Evolutionary conservation across 2,329 filamentous ascomycete genomes (phyloP).

Genomic region (Botryotinia calthae): DNA sequence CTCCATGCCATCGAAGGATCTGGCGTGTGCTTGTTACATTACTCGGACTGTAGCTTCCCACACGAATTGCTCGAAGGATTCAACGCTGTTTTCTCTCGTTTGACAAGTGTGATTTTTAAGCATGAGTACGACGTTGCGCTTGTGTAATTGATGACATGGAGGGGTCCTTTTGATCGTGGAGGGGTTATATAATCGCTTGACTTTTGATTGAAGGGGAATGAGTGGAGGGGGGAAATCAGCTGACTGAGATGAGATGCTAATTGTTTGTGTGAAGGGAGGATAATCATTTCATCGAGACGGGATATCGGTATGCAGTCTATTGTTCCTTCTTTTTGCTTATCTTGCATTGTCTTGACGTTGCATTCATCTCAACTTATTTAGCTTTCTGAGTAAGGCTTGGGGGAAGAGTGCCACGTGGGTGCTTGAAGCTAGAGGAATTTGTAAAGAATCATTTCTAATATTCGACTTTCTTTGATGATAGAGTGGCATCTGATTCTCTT

Average conservation of each 20-base stretch:
- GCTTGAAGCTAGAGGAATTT: constrained; percentile 14
- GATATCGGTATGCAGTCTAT: constrained; percentile 33
- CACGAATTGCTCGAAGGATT: not conserved
- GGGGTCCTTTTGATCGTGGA: not conserved
- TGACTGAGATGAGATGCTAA: constrained; percentile 9
- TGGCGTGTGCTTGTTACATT: not conserved
- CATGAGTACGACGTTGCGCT: not conserved
- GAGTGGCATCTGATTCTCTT: constrained; percentile 33
- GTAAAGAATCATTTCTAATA: constrained; percentile 21
- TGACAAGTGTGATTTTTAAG: not conserved
- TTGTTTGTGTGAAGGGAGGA: constrained; percentile 31
- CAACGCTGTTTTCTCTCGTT: not conserved
- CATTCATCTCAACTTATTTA: constrained; percentile 14
- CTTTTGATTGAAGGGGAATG: not conserved
- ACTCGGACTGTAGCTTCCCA: not conserved
- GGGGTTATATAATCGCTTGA: not conserved
- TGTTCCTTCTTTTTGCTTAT: not conserved
- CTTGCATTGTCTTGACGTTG: constrained; percentile 1
- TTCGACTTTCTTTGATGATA: constrained; percentile 2
- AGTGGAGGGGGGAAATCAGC: not conserved
- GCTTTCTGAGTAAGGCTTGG: constrained; percentile 8
- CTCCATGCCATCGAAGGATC: constrained; percentile 10
- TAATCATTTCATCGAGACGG: constrained; percentile 41
- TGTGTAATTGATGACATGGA: constrained; percentile 16
- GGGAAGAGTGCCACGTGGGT: not conserved